Evolutionary conservation across 2,329 filamentous ascomycete species (phyloP), one percentile per base, ranked within the genome.

Genomic region (Graphilbum fragrans): DNA sequence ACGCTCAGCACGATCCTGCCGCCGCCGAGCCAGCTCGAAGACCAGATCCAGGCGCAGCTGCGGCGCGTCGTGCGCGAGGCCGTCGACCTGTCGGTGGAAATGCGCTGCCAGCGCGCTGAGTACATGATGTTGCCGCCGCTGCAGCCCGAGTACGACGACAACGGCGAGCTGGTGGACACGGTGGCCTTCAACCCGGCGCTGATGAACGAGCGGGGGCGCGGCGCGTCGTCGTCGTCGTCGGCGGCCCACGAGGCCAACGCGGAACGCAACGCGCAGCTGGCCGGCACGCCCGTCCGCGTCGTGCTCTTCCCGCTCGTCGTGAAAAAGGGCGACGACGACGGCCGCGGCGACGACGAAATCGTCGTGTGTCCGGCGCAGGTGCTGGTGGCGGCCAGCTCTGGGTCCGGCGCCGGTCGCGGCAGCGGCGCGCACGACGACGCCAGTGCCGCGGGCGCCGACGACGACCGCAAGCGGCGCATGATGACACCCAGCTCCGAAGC

Each of bases 61-160:
- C 82, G 83, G 53, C 86, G 85, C 52, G 87, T 98, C 39, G 79
- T 98, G 62, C 78, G 78, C 50, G 77, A 90, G 47, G 92, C 93
- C 1, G 92, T 95, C 38, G 82, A 85, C 44, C 74, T 98, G 11
- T 87, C 87, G 1, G 80, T 98, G 50, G 88, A 95, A 65, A 98
- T 98, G 92, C 87, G 92, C 57, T 93, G 83, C 16, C 92, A 98
- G 60, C 80, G 86, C 45, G 87, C 92, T 31, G 92, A 96, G 65
- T 98, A 94, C 66, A 92, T 94, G 67, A 98, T 98, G 90, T 78
- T 96, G 17, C 90, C 92, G 22, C 92, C 92, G 5, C 70, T 94
- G 42, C 86, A 92, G 60, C 92, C 92, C 19, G 87, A 95, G 60
- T 96, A 94, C 61, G 88, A 96, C 60, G 82, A 80, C 52, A 86